A percentile compares a stretch with the other conserved stretches of the same genome.
These are phyloP conservation scores for Camelina neglecta DNA, from an alignment of 345 rosid species.

Conservation along the genomic window DNA sequence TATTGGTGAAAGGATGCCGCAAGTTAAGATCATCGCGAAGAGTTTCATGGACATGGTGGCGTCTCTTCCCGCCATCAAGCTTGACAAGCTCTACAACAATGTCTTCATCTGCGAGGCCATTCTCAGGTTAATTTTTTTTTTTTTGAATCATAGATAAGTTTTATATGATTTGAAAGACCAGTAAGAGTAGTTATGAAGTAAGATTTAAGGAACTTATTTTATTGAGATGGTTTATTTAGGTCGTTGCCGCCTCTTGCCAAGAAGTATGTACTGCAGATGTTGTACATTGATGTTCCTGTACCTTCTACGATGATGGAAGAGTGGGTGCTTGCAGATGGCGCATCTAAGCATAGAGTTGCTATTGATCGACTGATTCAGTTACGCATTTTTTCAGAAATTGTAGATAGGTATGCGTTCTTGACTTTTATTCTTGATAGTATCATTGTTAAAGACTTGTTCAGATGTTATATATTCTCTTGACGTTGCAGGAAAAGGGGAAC, in stretches of 20 bases:
- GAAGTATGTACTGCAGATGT: slow-evolving; percentile 77
- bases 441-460: background rate
- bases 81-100: slow-evolving; percentile 75
- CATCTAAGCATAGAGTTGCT: slow-evolving; percentile 80
- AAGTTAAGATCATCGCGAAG: slow-evolving; percentile 84
- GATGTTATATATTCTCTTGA: background rate
- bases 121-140: slow-evolving; percentile 60
- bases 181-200: background rate
- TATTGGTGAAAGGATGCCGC: slow-evolving; percentile 61
- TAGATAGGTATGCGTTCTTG: slow-evolving; percentile 56
- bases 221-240: slow-evolving; percentile 47
- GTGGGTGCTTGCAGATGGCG: slow-evolving; percentile 80
- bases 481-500: slow-evolving; percentile 66
- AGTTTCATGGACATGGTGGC: slow-evolving; percentile 99
- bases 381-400: slow-evolving; percentile 57
- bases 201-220: background rate
- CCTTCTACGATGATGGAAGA: slow-evolving; percentile 64
- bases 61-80: slow-evolving; percentile 82
- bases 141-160: background rate
- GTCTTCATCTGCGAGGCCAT: slow-evolving; percentile 92
- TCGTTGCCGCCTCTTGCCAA: slow-evolving; percentile 90
- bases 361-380: slow-evolving; percentile 78
- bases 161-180: background rate
- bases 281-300: slow-evolving; percentile 62
- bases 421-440: background rate